A percentile compares a stretch with the other conserved stretches of the same genome.
Evolutionary conservation across 345 rosid species (phyloP).

Genomic region (Arabidopsis thaliana): DNA sequence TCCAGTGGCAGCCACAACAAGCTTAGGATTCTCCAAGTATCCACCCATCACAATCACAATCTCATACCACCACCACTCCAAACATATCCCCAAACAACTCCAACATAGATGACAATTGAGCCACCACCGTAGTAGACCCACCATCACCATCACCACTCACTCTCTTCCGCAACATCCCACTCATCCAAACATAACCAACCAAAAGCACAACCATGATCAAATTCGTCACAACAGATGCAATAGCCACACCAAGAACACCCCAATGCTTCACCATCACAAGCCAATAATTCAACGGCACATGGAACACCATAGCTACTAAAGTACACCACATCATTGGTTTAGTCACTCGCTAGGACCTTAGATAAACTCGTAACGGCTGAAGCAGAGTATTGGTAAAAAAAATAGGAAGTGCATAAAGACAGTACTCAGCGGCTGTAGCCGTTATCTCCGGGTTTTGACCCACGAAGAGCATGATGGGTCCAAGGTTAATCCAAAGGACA

Average conservation of each 20-base stretch:
- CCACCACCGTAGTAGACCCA: constrained; percentile 17
- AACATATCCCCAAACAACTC: constrained; percentile 82
- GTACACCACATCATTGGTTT: constrained; percentile 98
- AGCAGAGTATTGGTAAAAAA: constrained; percentile 84
- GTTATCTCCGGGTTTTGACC: constrained; percentile 89
- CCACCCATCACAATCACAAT: constrained; percentile 89
- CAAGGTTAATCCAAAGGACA: constrained; percentile 83
- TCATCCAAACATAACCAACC: constrained; percentile 76
- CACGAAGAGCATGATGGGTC: constrained; percentile 77
- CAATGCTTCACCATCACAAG: constrained; percentile 59
- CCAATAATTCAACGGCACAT: constrained; percentile 80
- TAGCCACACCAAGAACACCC: constrained; percentile 96
- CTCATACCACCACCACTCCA: constrained; percentile 99
- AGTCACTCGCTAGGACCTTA: constrained; percentile 85
- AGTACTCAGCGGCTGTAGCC: constrained; percentile 83
- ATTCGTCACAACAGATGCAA: constrained; percentile 90
- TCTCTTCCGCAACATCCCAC: constrained; percentile 62
- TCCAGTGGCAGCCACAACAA: constrained; percentile 94
- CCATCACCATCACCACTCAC: constrained; percentile 49
- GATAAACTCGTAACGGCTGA: constrained; percentile 85
- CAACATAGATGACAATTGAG: constrained; percentile 46
- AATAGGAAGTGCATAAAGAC: constrained; percentile 86
- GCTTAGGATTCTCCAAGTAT: constrained; percentile 80
- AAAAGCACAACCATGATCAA: constrained; percentile 78
- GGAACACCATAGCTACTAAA: constrained; percentile 71